Evolutionary conservation across 2,329 filamentous ascomycete genomes (phyloP).

Genomic region (Cucurbitaria berberidis): DNA sequence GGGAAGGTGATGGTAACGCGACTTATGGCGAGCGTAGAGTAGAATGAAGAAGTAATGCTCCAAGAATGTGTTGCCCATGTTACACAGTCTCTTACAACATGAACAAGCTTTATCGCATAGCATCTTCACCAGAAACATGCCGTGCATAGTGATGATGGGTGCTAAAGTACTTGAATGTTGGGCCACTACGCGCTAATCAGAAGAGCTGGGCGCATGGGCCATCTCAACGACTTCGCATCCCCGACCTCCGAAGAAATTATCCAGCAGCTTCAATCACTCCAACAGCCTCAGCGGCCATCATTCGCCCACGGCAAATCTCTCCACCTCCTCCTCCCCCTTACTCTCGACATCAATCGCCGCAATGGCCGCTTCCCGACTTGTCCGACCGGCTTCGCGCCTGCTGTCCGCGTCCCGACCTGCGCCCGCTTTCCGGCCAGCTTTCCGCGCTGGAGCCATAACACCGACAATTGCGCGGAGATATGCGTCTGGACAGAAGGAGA

Average conservation of each 20-base stretch:
- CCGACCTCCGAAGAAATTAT: constrained; percentile 33
- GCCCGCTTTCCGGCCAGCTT: constrained; percentile 59
- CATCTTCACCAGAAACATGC: too few relatives aligned
- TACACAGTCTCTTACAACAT: too few relatives aligned
- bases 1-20: constrained; percentile 32
- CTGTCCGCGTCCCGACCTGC: constrained; percentile 62
- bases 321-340: constrained; percentile 12
- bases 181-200: constrained; percentile 7
- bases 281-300: constrained; percentile 32
- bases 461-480: constrained; percentile 61
- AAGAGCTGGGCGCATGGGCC: constrained; percentile 14
- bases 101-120: background rate
- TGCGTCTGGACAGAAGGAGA: constrained; percentile 77
- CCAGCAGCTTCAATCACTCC: constrained; percentile 32
- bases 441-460: constrained; percentile 56
- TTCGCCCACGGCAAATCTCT: constrained; percentile 29
- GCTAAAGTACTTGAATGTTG: constrained; percentile 1
- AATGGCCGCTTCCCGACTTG: constrained; percentile 67
- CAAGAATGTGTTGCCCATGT: background rate
- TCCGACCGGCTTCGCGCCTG: constrained; percentile 69
- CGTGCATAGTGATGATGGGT: too few relatives aligned
- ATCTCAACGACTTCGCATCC: constrained; percentile 24
- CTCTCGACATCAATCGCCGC: constrained; percentile 9
- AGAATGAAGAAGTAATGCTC: constrained; percentile 2
- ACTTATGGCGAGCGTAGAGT: constrained; percentile 7